Evolutionary conservation across 2,329 filamentous ascomycete species (phyloP), one percentile per base, ranked within the genome.

Genomic region (Pyricularia pennisetigena): DNA sequence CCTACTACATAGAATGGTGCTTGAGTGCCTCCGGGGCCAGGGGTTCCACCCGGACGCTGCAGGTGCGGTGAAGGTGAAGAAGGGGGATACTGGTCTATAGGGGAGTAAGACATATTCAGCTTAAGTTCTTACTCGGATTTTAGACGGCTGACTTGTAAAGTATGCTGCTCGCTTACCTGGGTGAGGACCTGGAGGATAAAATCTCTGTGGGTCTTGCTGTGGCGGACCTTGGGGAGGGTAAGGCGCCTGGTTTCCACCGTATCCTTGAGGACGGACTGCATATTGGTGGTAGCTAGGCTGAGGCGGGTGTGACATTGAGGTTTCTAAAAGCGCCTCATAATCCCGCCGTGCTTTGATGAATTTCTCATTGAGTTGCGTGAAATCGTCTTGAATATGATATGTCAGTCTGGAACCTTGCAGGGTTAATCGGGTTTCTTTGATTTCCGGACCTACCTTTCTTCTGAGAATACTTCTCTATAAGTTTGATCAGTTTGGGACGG

Each of bases 401-500:
- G 24, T 62, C 59, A 62, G 59, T 8, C 12, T 29, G 1, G 59
- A 28, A 26, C 26, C 24, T 29, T 62, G 5, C 29, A 8, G 1
- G 57, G 2, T 28, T 29, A 28, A 16, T 35, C 10, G 2, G 3
- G 24, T 10, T 10, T 62, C 5, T 26, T 62, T 28, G 1, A 9
- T 29, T 28, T 24, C 10, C n/a, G 12, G 5, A 12, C 59, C n/a
- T 81, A 94, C 93, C 94, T 81, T 99, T 99, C 86, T 97, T 98
- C 77, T 99, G 95, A 10, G 95, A 98, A 77, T 99, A 99, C 78
- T 98, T 98, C 71, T 96, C 95, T 76, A 99, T 99, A 66, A 99
- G 82, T 81, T 98, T 96, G 76, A 99, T 98, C 70, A 99, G 82
- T 81, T 99, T 99, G 14, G 95, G 95, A 35, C 95, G 87, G 74